A percentile compares a stretch with the other conserved stretches of the same genome.
These are phyloP conservation scores for Pseudocercospora eumusae DNA, from an alignment of 2,329 filamentous ascomycete species.

Conservation along the genomic window DNA sequence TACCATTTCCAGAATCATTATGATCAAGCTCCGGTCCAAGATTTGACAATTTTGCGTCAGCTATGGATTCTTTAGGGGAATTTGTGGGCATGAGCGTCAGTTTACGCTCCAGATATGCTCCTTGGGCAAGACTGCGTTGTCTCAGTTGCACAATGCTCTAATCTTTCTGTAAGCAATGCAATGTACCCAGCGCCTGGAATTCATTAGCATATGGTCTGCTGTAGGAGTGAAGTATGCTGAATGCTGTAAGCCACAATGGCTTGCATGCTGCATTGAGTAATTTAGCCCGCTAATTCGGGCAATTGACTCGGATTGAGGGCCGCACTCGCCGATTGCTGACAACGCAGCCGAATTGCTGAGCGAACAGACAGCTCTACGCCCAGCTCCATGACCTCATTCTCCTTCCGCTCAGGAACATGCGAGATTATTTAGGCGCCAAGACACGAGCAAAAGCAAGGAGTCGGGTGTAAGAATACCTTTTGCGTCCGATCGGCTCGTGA, in stretches of 20 bases:
- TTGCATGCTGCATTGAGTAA: constrained; percentile 5
- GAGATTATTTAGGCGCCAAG: neutral
- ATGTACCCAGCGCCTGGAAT: constrained; percentile 3
- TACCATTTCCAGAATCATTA: constrained; percentile 7
- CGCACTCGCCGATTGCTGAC: neutral
- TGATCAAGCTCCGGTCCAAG: constrained; percentile 8
- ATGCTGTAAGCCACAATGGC: constrained; percentile 1
- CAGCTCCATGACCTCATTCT: neutral
- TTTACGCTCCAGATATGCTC: constrained; percentile 11
- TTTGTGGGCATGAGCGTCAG: constrained; percentile 12
- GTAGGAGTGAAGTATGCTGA: neutral
- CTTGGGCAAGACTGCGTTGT: constrained; percentile 7
- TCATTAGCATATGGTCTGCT: neutral
- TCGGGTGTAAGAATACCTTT: constrained; percentile 5
- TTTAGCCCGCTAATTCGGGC: constrained; percentile 2
- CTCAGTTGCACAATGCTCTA: constrained; percentile 9
- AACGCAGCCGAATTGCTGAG: neutral
- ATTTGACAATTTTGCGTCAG: constrained; percentile 9
- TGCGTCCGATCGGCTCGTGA: neutral
- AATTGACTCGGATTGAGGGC: neutral
- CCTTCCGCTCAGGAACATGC: neutral
- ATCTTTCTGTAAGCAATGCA: constrained; percentile 7
- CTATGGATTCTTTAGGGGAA: constrained; percentile 4
- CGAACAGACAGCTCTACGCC: neutral
- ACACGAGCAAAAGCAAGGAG: neutral